Percentiles rank a stretch among this genome's conserved stretches.
phyloP scores from a whole-genome alignment of 176 grass and related monocot species.

The Triticum timopheevii region DNA sequence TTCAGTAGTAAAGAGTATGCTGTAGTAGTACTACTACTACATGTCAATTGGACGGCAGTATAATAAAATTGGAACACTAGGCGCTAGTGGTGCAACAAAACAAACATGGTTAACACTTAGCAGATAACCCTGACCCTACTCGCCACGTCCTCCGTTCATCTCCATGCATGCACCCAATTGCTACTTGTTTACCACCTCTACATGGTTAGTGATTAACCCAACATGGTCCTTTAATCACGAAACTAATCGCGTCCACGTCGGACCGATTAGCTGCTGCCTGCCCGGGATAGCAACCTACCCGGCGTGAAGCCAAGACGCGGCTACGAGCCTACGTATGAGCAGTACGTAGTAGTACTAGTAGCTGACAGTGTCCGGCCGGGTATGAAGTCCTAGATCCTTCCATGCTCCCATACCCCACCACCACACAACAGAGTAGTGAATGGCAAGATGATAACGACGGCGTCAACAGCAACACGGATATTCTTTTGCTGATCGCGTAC shows the following conservation, averaged over 20 bases:
- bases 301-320: neutral
- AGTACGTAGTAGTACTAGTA: neutral
- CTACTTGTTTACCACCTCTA: neutral
- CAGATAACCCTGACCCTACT: constrained; percentile 3
- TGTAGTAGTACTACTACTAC: too few relatives aligned
- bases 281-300: neutral
- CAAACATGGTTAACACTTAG: neutral
- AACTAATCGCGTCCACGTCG: constrained; percentile 37
- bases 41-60: too few relatives aligned
- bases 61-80: neutral
- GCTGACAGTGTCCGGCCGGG: neutral
- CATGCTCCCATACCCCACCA: neutral
- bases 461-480: neutral
- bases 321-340: neutral
- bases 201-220: neutral
- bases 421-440: neutral
- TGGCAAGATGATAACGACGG: neutral
- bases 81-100: neutral
- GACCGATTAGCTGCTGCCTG: neutral
- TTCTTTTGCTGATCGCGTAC: neutral
- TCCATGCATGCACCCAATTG: neutral
- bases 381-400: neutral
- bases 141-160: constrained; percentile 28
- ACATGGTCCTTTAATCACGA: neutral
- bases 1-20: too few relatives aligned